Percentiles rank a stretch among this genome's conserved stretches.
phyloP scores from a whole-genome alignment of 2,329 filamentous ascomycete genomes.

The Curvularia verruculosa region DNA sequence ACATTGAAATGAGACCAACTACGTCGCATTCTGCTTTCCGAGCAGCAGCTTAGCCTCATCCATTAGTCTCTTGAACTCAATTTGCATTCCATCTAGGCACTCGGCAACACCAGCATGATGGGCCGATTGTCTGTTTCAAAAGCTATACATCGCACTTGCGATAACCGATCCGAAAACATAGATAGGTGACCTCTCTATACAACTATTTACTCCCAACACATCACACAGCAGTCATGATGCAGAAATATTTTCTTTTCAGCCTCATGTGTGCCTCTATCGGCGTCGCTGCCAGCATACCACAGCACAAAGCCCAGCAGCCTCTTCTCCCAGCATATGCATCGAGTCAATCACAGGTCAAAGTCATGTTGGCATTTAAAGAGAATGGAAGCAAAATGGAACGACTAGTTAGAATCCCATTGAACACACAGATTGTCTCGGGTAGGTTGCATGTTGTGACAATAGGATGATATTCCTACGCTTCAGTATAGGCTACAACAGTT shows the following conservation, averaged over 20 bases:
- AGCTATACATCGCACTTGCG: neutral
- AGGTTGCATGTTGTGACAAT: slow-evolving; percentile 1
- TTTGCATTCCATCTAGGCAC: neutral
- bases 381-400: slow-evolving; percentile 16
- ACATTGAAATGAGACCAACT: neutral
- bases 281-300: slow-evolving; percentile 15
- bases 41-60: neutral
- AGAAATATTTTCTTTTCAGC: slow-evolving; percentile 2
- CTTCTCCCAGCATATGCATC: slow-evolving; percentile 6
- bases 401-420: slow-evolving; percentile 25
- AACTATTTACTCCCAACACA: neutral
- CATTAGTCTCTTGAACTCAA: slow-evolving; percentile 1
- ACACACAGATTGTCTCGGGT: slow-evolving; percentile 21
- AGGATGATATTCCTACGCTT: neutral
- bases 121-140: neutral
- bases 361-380: slow-evolving; percentile 24
- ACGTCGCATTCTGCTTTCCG: neutral
- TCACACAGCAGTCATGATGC: slow-evolving; percentile 5
- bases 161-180: neutral
- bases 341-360: neutral
- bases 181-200: neutral
- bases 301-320: slow-evolving; percentile 13
- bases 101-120: neutral
- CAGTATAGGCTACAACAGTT: neutral
- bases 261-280: slow-evolving; percentile 1